Percentiles rank a stretch among this genome's conserved stretches.
Evolutionary conservation across 345 rosid genomes (phyloP).

Genomic region (Trapa bicornis): DNA sequence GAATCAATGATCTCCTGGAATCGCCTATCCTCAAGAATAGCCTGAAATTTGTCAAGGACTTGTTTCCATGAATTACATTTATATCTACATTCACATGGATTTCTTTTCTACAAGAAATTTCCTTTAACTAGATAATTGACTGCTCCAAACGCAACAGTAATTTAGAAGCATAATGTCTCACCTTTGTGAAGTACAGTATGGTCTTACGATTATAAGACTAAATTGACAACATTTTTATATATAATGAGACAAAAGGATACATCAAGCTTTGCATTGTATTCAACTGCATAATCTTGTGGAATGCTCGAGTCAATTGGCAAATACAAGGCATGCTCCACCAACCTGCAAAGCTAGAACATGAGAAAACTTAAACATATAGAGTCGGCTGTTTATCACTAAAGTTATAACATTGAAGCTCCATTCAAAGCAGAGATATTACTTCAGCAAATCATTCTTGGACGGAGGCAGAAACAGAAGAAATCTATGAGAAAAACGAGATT

Average conservation of each 20-base stretch:
- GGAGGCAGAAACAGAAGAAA: slow-evolving; percentile 76
- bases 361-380: background rate
- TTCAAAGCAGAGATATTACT: slow-evolving; percentile 22
- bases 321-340: slow-evolving; percentile 57
- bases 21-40: slow-evolving; percentile 46
- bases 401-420: background rate
- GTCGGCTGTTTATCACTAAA: background rate
- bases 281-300: slow-evolving; percentile 44
- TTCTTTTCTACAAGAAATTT: background rate
- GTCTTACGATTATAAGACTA: background rate
- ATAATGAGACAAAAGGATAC: slow-evolving; percentile 32
- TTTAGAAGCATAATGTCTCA: background rate
- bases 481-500: slow-evolving; percentile 89
- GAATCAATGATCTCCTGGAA: slow-evolving; percentile 46
- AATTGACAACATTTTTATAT: background rate
- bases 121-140: background rate
- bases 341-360: slow-evolving; percentile 33
- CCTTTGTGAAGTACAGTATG: background rate
- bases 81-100: background rate
- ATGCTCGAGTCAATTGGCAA: slow-evolving; percentile 61
- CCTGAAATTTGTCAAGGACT: slow-evolving; percentile 41
- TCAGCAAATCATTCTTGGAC: slow-evolving; percentile 49
- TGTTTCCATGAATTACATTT: background rate
- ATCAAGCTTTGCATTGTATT: slow-evolving; percentile 61
- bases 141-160: background rate